These are phyloP conservation scores for Fusarium chlamydosporum DNA, from an alignment of 2,329 filamentous ascomycete genomes.

Conservation along the genomic window DNA sequence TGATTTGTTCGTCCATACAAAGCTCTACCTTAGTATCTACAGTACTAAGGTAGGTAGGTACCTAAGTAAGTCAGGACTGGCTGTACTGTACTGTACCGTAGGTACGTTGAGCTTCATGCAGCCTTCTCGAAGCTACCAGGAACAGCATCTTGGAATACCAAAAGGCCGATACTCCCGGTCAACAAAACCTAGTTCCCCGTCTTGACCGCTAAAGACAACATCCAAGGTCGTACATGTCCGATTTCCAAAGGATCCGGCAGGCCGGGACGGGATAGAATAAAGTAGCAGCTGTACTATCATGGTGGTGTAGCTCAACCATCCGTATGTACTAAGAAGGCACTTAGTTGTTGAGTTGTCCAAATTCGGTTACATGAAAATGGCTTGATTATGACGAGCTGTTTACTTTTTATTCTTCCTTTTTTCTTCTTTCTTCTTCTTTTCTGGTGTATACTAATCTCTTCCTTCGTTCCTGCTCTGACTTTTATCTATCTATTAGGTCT, in stretches of 20 bases:
- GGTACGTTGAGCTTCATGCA: slow-evolving; percentile 18
- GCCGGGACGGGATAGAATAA: slow-evolving; percentile 2
- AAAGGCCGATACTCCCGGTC: slow-evolving; percentile 27
- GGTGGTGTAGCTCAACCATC: slow-evolving; percentile 1
- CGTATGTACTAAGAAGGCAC: slow-evolving; percentile 19
- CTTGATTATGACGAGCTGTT: slow-evolving; percentile 33
- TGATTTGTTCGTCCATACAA: slow-evolving; percentile 32
- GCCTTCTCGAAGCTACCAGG: slow-evolving; percentile 13
- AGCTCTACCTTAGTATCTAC: not conserved
- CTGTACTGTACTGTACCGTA: not conserved
- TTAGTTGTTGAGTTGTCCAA: slow-evolving; percentile 39
- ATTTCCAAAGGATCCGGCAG: slow-evolving; percentile 5
- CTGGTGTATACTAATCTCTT: slow-evolving; percentile 5
- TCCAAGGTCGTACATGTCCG: slow-evolving; percentile 17
- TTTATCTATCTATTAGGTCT: slow-evolving; percentile 1
- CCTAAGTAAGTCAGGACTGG: not conserved
- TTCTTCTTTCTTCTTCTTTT: not conserved
- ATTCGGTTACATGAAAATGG: slow-evolving; percentile 43
- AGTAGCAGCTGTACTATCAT: slow-evolving; percentile 7
- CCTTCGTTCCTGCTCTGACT: slow-evolving; percentile 25
- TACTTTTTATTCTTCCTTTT: slow-evolving; percentile 17
- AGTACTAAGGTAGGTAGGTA: too few species aligned
- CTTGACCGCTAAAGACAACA: slow-evolving; percentile 40
- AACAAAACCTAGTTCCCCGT: slow-evolving; percentile 37
- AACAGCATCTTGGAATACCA: slow-evolving; percentile 30